Conservation (phyloP, 805 yeast species). For the Tetrapisispora namnaoensis region DNA sequence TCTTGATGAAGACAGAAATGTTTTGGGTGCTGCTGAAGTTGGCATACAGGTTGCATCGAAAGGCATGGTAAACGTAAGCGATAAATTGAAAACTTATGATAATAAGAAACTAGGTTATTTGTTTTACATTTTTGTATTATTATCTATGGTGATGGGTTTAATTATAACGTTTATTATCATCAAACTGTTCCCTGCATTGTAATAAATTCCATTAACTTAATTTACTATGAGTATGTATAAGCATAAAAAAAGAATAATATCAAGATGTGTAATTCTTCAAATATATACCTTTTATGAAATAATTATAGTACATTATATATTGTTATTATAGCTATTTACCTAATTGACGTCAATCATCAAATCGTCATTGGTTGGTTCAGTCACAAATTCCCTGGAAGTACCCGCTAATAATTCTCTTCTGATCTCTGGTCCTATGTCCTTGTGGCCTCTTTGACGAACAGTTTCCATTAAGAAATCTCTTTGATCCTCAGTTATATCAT, state of each 20-base stretch:
- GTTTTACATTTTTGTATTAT: conserved; percentile 20
- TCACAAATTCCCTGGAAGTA: conserved; percentile 43
- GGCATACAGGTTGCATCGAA: conserved; percentile 33
- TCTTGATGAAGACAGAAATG: conserved; percentile 31
- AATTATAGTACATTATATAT: background rate
- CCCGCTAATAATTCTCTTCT: conserved; percentile 91
- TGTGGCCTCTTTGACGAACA: conserved; percentile 81
- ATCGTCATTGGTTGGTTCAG: conserved; percentile 19
- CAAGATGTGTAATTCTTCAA: background rate
- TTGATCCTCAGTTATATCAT: conserved; percentile 98
- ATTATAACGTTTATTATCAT: conserved; percentile 29
- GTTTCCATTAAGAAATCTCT: conserved; percentile 89
- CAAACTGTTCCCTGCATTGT: conserved; percentile 32
- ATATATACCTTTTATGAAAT: background rate
- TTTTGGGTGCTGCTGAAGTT: conserved; percentile 33
- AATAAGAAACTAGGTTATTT: conserved; percentile 23
- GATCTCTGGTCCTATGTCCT: conserved; percentile 84
- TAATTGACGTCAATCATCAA: conserved; percentile 27
- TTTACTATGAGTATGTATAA: background rate
- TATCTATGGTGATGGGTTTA: conserved; percentile 26
- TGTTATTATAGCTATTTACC: background rate
- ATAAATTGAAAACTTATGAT: conserved; percentile 25
- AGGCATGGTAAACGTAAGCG: conserved; percentile 27
- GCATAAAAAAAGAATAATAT: background rate
- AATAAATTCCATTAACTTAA: background rate